phyloP scores from a whole-genome alignment of 2,329 filamentous ascomycete species.

The Aspergillus versicolor region DNA sequence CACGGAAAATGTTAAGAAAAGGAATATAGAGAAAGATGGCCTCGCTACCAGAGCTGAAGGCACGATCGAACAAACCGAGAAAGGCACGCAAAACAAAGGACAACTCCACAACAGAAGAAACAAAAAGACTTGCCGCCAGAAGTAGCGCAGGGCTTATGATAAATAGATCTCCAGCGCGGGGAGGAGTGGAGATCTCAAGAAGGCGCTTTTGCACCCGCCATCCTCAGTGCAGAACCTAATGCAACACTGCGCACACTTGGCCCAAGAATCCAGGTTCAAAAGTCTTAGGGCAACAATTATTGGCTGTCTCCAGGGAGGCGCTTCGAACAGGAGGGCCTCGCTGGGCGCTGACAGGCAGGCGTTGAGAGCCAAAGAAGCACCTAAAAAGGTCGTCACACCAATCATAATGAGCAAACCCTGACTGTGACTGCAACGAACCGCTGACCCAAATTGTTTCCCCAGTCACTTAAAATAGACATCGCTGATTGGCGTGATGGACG shows the following conservation, averaged over 20 bases:
- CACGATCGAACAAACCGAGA: conserved; percentile 22
- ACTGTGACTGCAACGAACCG: conserved; percentile 24
- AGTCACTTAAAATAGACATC: conserved; percentile 12
- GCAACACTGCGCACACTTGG: conserved; percentile 30
- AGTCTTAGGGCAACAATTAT: conserved; percentile 15
- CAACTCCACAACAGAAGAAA: conserved; percentile 20
- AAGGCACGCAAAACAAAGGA: conserved; percentile 28
- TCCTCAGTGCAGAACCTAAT: conserved; percentile 31
- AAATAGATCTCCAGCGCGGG: conserved; percentile 25
- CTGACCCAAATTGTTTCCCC: conserved; percentile 9
- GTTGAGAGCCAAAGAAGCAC: background rate
- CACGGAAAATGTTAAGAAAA: background rate
- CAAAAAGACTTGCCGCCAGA: conserved; percentile 21
- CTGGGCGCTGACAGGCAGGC: conserved; percentile 15
- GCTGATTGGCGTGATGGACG: conserved; percentile 22
- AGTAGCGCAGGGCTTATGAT: conserved; percentile 27
- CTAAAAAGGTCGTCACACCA: conserved; percentile 13
- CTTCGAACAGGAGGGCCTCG: conserved; percentile 16
- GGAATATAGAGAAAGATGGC: conserved; percentile 23
- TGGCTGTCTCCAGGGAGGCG: conserved; percentile 18
- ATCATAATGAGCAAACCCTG: conserved; percentile 10
- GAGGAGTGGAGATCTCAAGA: conserved; percentile 19
- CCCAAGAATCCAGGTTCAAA: conserved; percentile 14
- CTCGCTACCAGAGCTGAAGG: conserved; percentile 37
- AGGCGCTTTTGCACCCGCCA: conserved; percentile 13